These are phyloP conservation scores for Gastrodia elata DNA, from an alignment of 106 monocot species.

Conservation along the genomic window DNA sequence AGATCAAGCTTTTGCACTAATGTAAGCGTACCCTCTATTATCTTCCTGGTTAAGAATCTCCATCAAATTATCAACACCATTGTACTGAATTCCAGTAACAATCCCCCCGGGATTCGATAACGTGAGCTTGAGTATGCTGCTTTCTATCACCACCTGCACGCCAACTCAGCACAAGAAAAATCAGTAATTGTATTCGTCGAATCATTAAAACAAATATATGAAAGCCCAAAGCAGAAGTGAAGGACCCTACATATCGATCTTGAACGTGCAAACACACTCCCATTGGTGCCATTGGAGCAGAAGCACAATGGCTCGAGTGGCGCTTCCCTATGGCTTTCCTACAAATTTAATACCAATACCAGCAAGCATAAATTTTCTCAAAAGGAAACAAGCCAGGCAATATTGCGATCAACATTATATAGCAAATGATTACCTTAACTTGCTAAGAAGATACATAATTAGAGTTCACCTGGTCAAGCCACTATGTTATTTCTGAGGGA, in stretches of 20 bases:
- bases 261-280: slow-evolving; percentile 3
- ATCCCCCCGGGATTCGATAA: slow-evolving; percentile 68
- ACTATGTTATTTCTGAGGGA: background rate
- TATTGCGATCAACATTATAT: slow-evolving; percentile 3
- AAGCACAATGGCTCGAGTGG: background rate
- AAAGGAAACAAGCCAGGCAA: background rate
- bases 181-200: background rate
- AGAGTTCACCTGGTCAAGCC: background rate
- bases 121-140: slow-evolving; percentile 55
- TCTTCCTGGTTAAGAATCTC: slow-evolving; percentile 61
- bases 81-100: slow-evolving; percentile 48
- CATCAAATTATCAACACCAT: slow-evolving; percentile 65
- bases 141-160: slow-evolving; percentile 56
- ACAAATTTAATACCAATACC: background rate
- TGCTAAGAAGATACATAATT: background rate
- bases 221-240: background rate
- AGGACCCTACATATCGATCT: background rate
- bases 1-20: no score
- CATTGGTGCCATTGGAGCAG: slow-evolving; percentile 8
- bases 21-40: slow-evolving; percentile 45
- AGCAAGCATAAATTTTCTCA: background rate
- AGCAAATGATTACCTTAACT: slow-evolving; percentile 6
- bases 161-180: background rate
- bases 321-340: slow-evolving; percentile 4
- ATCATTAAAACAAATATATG: background rate